Conservation (phyloP, 441 rosid genomes). For the Breynia disticha region DNA sequence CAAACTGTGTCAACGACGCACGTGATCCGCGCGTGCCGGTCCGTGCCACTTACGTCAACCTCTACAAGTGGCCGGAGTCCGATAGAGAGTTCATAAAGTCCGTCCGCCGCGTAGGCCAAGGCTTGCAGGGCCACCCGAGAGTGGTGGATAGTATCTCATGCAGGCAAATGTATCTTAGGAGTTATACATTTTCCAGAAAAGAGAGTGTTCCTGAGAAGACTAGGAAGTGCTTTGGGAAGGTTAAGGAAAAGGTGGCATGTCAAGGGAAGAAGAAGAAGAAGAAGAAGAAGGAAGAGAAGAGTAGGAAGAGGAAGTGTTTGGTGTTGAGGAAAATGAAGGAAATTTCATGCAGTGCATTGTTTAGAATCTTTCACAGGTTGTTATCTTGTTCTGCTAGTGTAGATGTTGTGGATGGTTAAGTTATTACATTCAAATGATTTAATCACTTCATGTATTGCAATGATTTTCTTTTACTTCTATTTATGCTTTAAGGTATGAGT, state of each 20-base stretch:
- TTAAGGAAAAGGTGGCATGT: slow-evolving; percentile 21
- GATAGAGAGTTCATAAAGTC: slow-evolving; percentile 78
- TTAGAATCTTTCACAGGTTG: slow-evolving; percentile 58
- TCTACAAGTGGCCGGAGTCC: slow-evolving; percentile 90
- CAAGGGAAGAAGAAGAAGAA: slow-evolving; percentile 16
- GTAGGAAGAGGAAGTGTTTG: slow-evolving; percentile 31
- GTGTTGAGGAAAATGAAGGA: slow-evolving; percentile 46
- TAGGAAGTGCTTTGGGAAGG: slow-evolving; percentile 34
- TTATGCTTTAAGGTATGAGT: neutral
- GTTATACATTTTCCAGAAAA: slow-evolving; percentile 74
- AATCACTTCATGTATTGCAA: neutral
- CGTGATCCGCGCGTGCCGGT: slow-evolving; percentile 61
- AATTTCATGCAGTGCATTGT: slow-evolving; percentile 43
- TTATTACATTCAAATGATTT: slow-evolving; percentile 1
- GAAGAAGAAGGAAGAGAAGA: slow-evolving; percentile 16
- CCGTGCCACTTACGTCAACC: slow-evolving; percentile 70
- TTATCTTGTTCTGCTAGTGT: slow-evolving; percentile 64
- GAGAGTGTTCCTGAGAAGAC: slow-evolving; percentile 39
- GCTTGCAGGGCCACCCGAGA: slow-evolving; percentile 36
- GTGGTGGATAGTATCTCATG: slow-evolving; percentile 80
- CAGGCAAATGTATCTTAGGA: slow-evolving; percentile 81
- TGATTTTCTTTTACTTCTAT: neutral
- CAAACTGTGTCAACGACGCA: slow-evolving; percentile 66
- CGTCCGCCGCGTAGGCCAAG: slow-evolving; percentile 22
- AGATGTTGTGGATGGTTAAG: slow-evolving; percentile 46